Evolutionary conservation across 225 moss, liverwort and hornwort species (phyloP).

Genomic region (Marchantia polymorpha): DNA sequence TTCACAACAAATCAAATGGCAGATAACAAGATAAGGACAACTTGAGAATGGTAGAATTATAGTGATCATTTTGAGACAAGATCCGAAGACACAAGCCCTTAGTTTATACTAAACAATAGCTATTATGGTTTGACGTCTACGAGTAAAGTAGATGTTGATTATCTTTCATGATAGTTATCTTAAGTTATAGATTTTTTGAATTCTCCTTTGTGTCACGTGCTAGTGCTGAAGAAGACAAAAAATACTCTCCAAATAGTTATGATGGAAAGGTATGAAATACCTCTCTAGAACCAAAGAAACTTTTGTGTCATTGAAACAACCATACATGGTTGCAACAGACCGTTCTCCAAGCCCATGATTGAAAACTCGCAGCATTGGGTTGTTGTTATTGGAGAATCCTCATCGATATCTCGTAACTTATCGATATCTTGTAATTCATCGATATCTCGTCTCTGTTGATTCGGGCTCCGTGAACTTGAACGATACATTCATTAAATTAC

Average conservation of each 20-base stretch:
- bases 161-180: background rate
- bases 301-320: slow-evolving; percentile 30
- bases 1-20: too few relatives aligned
- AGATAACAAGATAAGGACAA: too few relatives aligned
- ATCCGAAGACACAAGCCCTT: background rate
- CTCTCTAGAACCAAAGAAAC: slow-evolving; percentile 36
- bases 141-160: background rate
- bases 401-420: too few relatives aligned
- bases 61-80: too few relatives aligned
- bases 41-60: too few relatives aligned
- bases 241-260: slow-evolving; percentile 28
- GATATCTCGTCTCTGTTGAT: background rate
- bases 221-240: slow-evolving; percentile 37
- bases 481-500: background rate
- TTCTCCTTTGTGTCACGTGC: background rate
- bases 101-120: background rate
- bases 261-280: slow-evolving; percentile 29
- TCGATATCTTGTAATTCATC: too few relatives aligned
- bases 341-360: slow-evolving; percentile 31
- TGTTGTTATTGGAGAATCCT: too few relatives aligned
- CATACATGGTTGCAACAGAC: slow-evolving; percentile 29
- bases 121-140: background rate
- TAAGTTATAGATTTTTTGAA: background rate
- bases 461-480: background rate
- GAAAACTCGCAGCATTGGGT: slow-evolving; percentile 42